A percentile compares a stretch with the other conserved stretches of the same genome.
These are phyloP conservation scores for Naganishia antarctica DNA, from an alignment of 768 basidiomycete species.

Conservation along the genomic window DNA sequence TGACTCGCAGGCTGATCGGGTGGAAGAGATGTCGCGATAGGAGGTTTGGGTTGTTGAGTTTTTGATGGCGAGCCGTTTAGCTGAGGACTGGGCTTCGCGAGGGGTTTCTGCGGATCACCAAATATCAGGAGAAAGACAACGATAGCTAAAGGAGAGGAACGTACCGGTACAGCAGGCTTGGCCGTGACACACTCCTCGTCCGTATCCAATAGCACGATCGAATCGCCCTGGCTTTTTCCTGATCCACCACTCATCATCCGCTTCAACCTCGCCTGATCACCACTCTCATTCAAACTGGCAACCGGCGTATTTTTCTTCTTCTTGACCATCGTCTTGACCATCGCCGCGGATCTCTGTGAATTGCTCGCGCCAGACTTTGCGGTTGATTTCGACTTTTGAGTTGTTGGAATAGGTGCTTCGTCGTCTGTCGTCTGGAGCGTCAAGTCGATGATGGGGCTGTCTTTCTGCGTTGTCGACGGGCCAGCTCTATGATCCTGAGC, in stretches of 20 bases:
- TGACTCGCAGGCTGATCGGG: too few species aligned
- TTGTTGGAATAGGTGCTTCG: background rate
- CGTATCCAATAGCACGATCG: conserved; percentile 12
- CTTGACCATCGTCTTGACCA: background rate
- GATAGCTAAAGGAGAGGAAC: background rate
- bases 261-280: background rate
- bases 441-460: background rate
- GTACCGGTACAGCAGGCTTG: background rate
- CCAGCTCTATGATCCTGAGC: background rate
- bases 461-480: background rate
- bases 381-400: conserved; percentile 3
- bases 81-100: background rate
- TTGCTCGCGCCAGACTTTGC: background rate
- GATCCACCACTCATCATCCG: conserved; percentile 13
- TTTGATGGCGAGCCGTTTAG: too few species aligned
- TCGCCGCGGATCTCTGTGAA: background rate
- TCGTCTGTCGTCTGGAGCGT: conserved; percentile 1
- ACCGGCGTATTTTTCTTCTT: background rate
- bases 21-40: too few species aligned
- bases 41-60: too few species aligned
- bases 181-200: background rate
- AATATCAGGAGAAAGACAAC: background rate
- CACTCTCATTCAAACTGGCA: background rate
- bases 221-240: background rate
- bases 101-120: background rate